Percentiles rank a stretch among this genome's conserved stretches.
phyloP scores from a whole-genome alignment of 805 yeast genomes.

The Candida dajiaensis region DNA sequence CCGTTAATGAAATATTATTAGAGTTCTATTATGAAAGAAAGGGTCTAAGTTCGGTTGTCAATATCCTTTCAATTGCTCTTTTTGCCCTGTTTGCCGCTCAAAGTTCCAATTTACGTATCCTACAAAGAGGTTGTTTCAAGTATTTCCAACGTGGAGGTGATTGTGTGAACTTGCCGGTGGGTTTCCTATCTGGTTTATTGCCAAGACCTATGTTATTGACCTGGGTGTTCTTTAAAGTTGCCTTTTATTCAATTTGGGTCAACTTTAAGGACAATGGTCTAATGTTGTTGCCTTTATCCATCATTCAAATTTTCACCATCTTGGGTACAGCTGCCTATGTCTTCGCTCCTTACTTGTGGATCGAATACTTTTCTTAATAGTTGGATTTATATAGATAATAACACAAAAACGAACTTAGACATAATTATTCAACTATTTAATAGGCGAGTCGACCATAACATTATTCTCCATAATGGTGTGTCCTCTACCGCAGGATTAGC shows the following conservation, averaged over 20 bases:
- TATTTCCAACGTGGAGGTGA: conserved; percentile 84
- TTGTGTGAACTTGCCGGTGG: conserved; percentile 72
- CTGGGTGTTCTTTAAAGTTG: conserved; percentile 86
- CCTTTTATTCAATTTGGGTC: conserved; percentile 70
- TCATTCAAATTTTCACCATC: conserved; percentile 62
- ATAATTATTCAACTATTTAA: neutral
- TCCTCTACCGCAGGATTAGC: neutral
- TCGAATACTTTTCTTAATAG: conserved; percentile 18
- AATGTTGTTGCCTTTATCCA: conserved; percentile 60
- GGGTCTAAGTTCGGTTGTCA: conserved; percentile 73
- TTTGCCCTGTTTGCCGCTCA: conserved; percentile 90
- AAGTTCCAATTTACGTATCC: conserved; percentile 49
- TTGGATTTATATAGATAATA: neutral
- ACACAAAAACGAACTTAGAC: neutral
- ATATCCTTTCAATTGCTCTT: conserved; percentile 85
- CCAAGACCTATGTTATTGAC: conserved; percentile 73
- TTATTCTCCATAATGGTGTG: neutral
- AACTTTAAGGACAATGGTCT: conserved; percentile 65
- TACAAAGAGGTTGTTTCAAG: conserved; percentile 84
- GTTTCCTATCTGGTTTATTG: conserved; percentile 73
- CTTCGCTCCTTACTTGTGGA: conserved; percentile 66
- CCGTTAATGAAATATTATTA: conserved; percentile 49
- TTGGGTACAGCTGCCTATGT: conserved; percentile 70
- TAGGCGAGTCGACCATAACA: too few relatives aligned
- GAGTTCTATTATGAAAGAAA: conserved; percentile 78